Base-by-base conservation (phyloP, 2,329 filamentous ascomycete species). In the Pyricularia sp. region DNA sequence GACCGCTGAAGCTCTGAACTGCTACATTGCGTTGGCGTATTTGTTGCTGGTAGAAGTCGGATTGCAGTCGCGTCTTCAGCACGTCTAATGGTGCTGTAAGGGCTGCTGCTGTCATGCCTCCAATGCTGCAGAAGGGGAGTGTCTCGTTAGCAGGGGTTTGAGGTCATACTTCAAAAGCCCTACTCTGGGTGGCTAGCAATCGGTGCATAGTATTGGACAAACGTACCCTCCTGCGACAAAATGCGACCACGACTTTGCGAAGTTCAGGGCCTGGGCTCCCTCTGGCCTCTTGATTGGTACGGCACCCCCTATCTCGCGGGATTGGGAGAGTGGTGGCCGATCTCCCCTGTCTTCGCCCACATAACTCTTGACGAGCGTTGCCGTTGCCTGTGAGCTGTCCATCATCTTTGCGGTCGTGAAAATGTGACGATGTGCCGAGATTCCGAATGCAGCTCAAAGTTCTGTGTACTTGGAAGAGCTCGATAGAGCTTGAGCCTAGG, bases 31-130 rank as follows among this genome's bases (percentile, higher is more conserved):
- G 82, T 19, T 88, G 84, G 33, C 83, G 82, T 60, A 96, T 82
- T 75, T 96, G 90, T 9, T 87, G 82, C 75, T 96, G 91, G 81
- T 97, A 97, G 75, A 96, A 96, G 73, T 96, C 93, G 71, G 91
- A 96, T 75, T 97, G 93, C 3, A 97, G 81, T 44, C 93, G 87
- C 12, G 93, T 97, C 76, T 96, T 96, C 63, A 97, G 83, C 35
- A 97, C 93, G 73, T 97, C 93, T 66, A 97, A 88, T 26, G 93
- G 93, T 9, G 91, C 92, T 1, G 93, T 97, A n/a, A 97, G 78
- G n/a, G 90, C 88, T 28, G 93, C 90, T 12, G 93, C 88, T 22
- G 91, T 92, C 88, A 96, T 96, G 70, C 93, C 93, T 70, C 93
- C 93, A 64, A 91, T 78, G 57, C 93, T 96, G 69, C 40, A 33